Evolutionary conservation across 805 yeast genomes (phyloP).

Genomic region (Sungouiella blattae): DNA sequence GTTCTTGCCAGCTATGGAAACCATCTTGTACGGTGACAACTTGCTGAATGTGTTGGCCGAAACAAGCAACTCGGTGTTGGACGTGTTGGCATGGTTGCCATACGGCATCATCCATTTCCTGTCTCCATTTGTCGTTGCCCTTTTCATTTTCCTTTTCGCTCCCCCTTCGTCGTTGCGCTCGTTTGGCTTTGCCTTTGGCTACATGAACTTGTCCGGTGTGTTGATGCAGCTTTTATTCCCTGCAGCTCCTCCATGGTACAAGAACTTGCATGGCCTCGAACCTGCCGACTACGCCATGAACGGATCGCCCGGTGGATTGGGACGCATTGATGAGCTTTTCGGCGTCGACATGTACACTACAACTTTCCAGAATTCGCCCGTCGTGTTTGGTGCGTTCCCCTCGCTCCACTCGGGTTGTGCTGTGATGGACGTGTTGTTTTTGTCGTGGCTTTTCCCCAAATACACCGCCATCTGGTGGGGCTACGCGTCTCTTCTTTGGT

Average conservation of each 20-base stretch:
- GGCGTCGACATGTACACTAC: conserved; percentile 82
- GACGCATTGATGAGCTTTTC: conserved; percentile 74
- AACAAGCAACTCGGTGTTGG: conserved; percentile 59
- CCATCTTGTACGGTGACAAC: conserved; percentile 88
- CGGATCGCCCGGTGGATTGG: conserved; percentile 95
- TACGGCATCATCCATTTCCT: conserved; percentile 89
- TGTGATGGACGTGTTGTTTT: conserved; percentile 86
- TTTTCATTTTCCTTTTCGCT: conserved; percentile 74
- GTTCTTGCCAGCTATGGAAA: conserved; percentile 86
- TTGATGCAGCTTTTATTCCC: conserved; percentile 79
- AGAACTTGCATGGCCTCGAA: conserved; percentile 73
- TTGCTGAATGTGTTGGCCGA: conserved; percentile 80
- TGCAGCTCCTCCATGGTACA: conserved; percentile 98
- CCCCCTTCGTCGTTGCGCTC: conserved; percentile 85
- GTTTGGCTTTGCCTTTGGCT: conserved; percentile 91
- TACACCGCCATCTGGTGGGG: conserved; percentile 60
- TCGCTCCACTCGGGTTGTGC: conserved; percentile 93
- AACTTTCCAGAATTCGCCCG: conserved; percentile 80
- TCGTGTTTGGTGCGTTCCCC: conserved; percentile 87
- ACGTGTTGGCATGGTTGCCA: conserved; percentile 92
- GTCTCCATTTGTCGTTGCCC: conserved; percentile 86
- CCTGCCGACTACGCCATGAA: conserved; percentile 90
- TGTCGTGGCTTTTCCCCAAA: conserved; percentile 78
- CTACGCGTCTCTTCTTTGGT: conserved; percentile 95
- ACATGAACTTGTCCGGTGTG: conserved; percentile 87